These are phyloP conservation scores for Erysimum cheiri DNA, from an alignment of 441 rosid species.

Conservation along the genomic window DNA sequence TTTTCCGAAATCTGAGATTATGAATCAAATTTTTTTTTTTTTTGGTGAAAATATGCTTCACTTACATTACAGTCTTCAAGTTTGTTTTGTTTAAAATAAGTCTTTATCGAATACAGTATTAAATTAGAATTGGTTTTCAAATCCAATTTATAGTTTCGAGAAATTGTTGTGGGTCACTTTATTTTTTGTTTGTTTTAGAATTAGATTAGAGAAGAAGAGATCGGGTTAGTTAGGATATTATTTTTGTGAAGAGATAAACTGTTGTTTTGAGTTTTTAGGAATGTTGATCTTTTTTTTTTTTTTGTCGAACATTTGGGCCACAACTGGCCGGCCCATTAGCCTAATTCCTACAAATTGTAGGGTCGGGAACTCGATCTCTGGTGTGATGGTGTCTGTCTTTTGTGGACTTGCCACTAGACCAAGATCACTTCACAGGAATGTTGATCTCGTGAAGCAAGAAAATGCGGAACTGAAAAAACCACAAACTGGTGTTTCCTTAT, in stretches of 20 bases:
- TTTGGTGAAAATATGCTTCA: too few species aligned
- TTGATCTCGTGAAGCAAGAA: background rate
- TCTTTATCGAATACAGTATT: background rate
- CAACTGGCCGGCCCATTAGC: too few species aligned
- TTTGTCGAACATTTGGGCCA: too few species aligned
- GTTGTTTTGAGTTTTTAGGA: background rate
- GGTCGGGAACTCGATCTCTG: too few species aligned
- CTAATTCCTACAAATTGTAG: too few species aligned
- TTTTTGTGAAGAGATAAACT: background rate
- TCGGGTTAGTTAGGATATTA: background rate
- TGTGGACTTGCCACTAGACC: too few species aligned
- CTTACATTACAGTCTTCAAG: background rate
- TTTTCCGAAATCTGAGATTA: conserved; percentile 13
- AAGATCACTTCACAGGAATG: too few species aligned
- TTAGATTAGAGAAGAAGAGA: background rate
- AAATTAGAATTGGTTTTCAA: background rate
- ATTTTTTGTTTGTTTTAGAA: background rate
- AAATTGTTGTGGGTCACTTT: background rate
- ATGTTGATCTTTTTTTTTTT: too few species aligned
- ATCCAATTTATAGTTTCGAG: background rate
- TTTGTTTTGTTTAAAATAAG: too few species aligned
- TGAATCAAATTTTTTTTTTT: conserved; percentile 5
- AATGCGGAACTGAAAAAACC: background rate
- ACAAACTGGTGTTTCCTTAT: conserved; percentile 3
- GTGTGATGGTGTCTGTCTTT: too few species aligned